These are phyloP conservation scores for Ottelia alismoides DNA, from an alignment of 106 monocot genomes.

Conservation along the genomic window DNA sequence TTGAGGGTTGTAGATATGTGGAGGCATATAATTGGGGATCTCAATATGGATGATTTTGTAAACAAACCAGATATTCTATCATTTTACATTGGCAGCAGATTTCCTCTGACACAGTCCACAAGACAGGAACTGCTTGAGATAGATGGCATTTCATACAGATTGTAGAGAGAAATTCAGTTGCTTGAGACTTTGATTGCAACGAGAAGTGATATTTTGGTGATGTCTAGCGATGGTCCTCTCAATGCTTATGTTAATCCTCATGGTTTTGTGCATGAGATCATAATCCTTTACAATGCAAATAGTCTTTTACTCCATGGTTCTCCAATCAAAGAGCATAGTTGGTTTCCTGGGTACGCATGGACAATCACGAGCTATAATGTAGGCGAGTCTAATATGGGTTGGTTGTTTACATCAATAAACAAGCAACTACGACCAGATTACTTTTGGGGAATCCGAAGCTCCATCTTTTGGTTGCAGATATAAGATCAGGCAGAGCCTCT, in stretches of 20 bases:
- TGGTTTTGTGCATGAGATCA: constrained; percentile 80
- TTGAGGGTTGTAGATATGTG: constrained; percentile 91
- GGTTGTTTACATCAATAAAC: too few species aligned
- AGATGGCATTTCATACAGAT: constrained; percentile 83
- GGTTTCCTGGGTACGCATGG: constrained; percentile 99
- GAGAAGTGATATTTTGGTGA: constrained; percentile 89
- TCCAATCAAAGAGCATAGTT: constrained; percentile 74
- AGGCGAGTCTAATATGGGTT: too few species aligned
- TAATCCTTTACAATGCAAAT: constrained; percentile 59
- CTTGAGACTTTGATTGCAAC: constrained; percentile 82
- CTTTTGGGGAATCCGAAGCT: too few species aligned
- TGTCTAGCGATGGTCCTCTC: constrained; percentile 92
- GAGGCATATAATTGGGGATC: constrained; percentile 60
- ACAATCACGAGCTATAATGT: too few species aligned
- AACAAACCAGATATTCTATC: constrained; percentile 78
- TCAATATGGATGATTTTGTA: constrained; percentile 57
- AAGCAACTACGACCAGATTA: too few species aligned
- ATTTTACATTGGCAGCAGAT: constrained; percentile 82
- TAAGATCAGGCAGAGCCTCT: too few species aligned
- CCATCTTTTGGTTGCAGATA: too few species aligned
- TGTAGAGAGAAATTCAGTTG: constrained; percentile 77
- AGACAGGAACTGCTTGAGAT: constrained; percentile 93
- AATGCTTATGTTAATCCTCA: constrained; percentile 91
- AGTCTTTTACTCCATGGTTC: constrained; percentile 44
- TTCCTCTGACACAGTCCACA: constrained; percentile 73